Base-by-base conservation (phyloP, 78 protist genomes). In the Guillardia theta region DNA sequence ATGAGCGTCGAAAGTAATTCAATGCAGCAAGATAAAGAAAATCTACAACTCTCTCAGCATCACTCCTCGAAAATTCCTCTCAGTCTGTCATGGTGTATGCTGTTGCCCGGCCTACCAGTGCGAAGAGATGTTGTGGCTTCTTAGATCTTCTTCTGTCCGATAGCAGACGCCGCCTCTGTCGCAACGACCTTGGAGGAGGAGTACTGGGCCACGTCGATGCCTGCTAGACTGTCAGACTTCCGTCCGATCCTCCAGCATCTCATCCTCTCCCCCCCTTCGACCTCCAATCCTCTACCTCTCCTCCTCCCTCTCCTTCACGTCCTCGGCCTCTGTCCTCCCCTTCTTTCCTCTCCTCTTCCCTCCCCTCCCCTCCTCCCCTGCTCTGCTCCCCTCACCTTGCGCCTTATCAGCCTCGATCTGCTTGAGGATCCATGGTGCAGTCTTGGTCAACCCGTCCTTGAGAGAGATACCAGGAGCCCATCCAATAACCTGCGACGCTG, bases 401-500 rank as follows among this genome's bases (percentile, higher is more conserved):
- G 22, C 88, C 88, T 44, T 8, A 30, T 78, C 62, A 50, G 24
- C 9, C 92, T 87, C 92, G 48, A 87, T 47, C 33, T 47, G 92
- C 62, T 12, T 21, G 44, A 44, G 41, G 62, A 93, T 64, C 90
- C 90, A 78, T 27, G 90, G 90, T 24, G 44, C 18, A 4, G 90
- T 78, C 90, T 43, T 78, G 50, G 36, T 8, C 47, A 97, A 88
- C n/a, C 98, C 98, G 19, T 96, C 98, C 53, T 93, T 21, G 4
- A 97, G 95, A 2, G 92, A 0, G 47, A 77, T 90, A n/a, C 45
- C 19, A 27, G 97, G 97, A 27, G 88, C 97, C 98, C 98, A 97
- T 19, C 96, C 96, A 5, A 97, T 95, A 9, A 97, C 96, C 64
- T 46, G 45, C 50, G 3, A 3, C n/a, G n/a, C n/a, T n/a, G 22